Evolutionary conservation across 2,329 filamentous ascomycete species (phyloP).

Genomic region (Xylaria sp.): DNA sequence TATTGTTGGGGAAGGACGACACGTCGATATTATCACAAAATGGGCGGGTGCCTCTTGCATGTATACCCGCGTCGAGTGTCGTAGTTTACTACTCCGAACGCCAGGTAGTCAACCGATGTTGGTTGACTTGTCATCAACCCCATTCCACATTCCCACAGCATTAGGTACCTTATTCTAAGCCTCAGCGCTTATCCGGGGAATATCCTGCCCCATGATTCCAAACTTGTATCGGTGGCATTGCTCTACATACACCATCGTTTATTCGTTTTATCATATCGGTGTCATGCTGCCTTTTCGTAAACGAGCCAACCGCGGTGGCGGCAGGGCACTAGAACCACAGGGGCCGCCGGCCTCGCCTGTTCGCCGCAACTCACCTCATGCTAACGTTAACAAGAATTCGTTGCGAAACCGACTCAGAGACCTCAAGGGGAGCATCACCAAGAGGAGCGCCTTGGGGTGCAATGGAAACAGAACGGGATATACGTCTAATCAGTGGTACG

Average conservation of each 20-base stretch:
- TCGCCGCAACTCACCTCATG: conserved; percentile 2
- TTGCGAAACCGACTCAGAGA: conserved; percentile 33
- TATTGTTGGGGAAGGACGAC: conserved; percentile 11
- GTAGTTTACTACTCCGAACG: background rate
- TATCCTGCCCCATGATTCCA: conserved; percentile 7
- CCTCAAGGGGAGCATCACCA: conserved; percentile 27
- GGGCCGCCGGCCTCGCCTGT: conserved; percentile 2
- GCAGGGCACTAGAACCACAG: conserved; percentile 7
- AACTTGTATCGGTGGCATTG: conserved; percentile 20
- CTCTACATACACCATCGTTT: conserved; percentile 20
- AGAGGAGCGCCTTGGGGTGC: background rate
- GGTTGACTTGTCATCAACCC: conserved; percentile 6
- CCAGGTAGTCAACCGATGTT: background rate
- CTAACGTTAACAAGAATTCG: conserved; percentile 24
- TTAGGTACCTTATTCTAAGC: conserved; percentile 23
- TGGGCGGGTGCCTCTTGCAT: background rate
- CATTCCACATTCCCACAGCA: conserved; percentile 6
- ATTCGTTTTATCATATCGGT: conserved; percentile 5
- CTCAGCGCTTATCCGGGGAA: background rate
- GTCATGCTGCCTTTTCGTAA: conserved; percentile 31
- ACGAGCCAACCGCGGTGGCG: conserved; percentile 10
- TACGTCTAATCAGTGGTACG: conserved; percentile 16
- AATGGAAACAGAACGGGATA: conserved; percentile 8
- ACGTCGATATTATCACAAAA: background rate
- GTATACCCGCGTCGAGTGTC: background rate